These are phyloP conservation scores for Dactylellina leptospora DNA, from an alignment of 2,329 filamentous ascomycete genomes.

Conservation along the genomic window DNA sequence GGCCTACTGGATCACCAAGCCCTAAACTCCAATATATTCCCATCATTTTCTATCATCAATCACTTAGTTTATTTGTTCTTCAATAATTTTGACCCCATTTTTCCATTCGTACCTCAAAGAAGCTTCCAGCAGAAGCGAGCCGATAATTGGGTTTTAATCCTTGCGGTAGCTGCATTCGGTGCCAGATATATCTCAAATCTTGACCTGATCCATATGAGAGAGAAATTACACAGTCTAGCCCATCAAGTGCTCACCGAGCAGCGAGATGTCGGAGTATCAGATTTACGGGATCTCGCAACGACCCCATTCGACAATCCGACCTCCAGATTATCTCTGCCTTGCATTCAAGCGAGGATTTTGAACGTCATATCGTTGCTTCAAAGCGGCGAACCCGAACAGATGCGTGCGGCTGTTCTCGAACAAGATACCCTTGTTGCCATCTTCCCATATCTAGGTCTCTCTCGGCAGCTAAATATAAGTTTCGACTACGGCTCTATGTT, in stretches of 20 bases:
- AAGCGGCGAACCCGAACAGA: background rate
- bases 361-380: background rate
- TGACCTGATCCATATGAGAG: background rate
- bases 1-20: background rate
- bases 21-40: background rate
- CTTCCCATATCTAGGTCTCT: background rate
- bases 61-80: background rate
- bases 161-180: background rate
- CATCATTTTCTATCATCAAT: background rate
- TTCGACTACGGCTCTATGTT: no score
- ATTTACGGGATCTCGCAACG: background rate
- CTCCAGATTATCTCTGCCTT: background rate
- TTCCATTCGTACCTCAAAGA: background rate
- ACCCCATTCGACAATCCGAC: background rate
- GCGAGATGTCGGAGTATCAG: background rate
- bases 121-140: background rate
- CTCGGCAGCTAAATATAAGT: background rate
- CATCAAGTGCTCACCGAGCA: background rate
- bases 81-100: background rate
- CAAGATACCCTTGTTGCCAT: background rate
- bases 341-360: background rate
- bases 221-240: background rate
- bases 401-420: background rate
- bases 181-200: background rate
- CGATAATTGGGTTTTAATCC: background rate